Evolutionary conservation across 2,329 filamentous ascomycete genomes (phyloP).

Genomic region (Penicillium sp.): DNA sequence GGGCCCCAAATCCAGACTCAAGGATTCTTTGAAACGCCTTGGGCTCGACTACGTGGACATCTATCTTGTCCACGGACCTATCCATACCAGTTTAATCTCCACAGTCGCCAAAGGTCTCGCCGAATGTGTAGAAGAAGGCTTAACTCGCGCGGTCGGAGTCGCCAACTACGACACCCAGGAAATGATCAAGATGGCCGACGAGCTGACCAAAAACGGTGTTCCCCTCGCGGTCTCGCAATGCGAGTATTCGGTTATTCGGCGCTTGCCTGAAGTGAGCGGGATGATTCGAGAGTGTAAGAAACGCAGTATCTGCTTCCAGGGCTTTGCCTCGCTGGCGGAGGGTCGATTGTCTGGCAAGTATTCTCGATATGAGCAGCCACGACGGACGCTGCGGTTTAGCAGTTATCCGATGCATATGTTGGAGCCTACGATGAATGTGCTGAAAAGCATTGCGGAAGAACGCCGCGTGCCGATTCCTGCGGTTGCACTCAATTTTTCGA

Average conservation of each 20-base stretch:
- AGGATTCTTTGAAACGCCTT: slow-evolving; percentile 36
- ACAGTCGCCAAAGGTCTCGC: slow-evolving; percentile 40
- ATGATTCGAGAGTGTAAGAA: slow-evolving; percentile 39
- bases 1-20: slow-evolving; percentile 35
- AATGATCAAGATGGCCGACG: slow-evolving; percentile 42
- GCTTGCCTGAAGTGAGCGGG: slow-evolving; percentile 38
- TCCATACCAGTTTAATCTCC: slow-evolving; percentile 38
- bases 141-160: slow-evolving; percentile 41
- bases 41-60: slow-evolving; percentile 41
- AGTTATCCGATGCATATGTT: slow-evolving; percentile 44
- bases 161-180: slow-evolving; percentile 42
- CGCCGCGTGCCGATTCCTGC: slow-evolving; percentile 33
- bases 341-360: slow-evolving; percentile 42
- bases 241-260: slow-evolving; percentile 42
- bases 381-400: slow-evolving; percentile 36
- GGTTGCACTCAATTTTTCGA: slow-evolving; percentile 43
- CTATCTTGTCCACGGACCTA: slow-evolving; percentile 43
- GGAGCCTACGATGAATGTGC: slow-evolving; percentile 34
- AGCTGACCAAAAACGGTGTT: slow-evolving; percentile 33
- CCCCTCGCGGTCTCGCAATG: slow-evolving; percentile 44
- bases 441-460: slow-evolving; percentile 35
- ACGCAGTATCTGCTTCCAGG: slow-evolving; percentile 41
- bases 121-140: slow-evolving; percentile 40
- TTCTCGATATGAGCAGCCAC: slow-evolving; percentile 34
- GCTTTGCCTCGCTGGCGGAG: slow-evolving; percentile 40